Evolutionary conservation across 2,329 filamentous ascomycete species (phyloP).

Genomic region (Fusarium nelsonii): DNA sequence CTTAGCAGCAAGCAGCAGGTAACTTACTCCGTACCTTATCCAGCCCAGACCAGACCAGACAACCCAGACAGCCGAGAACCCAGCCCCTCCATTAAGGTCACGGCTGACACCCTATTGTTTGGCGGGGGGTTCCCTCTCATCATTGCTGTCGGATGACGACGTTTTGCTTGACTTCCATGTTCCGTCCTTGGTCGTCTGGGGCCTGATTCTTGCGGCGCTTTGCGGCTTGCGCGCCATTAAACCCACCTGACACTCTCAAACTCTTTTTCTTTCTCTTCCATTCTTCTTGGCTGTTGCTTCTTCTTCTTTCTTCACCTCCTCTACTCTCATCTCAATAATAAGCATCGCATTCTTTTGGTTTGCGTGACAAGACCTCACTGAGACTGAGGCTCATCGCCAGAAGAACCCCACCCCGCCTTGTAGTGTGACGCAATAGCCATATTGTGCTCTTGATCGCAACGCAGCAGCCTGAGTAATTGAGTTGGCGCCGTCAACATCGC

Average conservation of each 20-base stretch:
- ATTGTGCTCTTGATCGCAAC: conserved; percentile 19
- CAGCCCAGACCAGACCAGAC: not conserved
- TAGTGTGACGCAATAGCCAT: conserved; percentile 38
- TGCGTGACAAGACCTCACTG: conserved; percentile 31
- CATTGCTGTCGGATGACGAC: conserved; percentile 49
- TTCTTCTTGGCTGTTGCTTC: conserved; percentile 26
- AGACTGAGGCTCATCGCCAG: conserved; percentile 35
- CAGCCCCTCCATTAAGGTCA: conserved; percentile 48
- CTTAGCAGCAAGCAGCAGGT: not conserved
- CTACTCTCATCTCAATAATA: conserved; percentile 30
- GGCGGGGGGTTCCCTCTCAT: conserved; percentile 46
- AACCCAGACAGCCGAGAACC: conserved; percentile 18
- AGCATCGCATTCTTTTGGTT: conserved; percentile 32
- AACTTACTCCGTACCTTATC: conserved; percentile 8
- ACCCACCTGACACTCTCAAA: conserved; percentile 47
- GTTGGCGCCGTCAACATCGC: conserved; percentile 23
- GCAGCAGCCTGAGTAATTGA: conserved; percentile 32
- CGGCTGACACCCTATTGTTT: conserved; percentile 47
- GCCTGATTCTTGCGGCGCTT: conserved; percentile 44
- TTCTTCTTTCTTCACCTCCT: conserved; percentile 18
- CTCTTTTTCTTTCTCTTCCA: conserved; percentile 35
- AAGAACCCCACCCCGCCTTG: conserved; percentile 36
- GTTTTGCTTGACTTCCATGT: conserved; percentile 43
- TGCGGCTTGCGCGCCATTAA: conserved; percentile 46
- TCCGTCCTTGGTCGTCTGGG: conserved; percentile 41